A percentile compares a stretch with the other conserved stretches of the same genome.
phyloP scores from a whole-genome alignment of 805 yeast species.

The Lipomyces kockii region DNA sequence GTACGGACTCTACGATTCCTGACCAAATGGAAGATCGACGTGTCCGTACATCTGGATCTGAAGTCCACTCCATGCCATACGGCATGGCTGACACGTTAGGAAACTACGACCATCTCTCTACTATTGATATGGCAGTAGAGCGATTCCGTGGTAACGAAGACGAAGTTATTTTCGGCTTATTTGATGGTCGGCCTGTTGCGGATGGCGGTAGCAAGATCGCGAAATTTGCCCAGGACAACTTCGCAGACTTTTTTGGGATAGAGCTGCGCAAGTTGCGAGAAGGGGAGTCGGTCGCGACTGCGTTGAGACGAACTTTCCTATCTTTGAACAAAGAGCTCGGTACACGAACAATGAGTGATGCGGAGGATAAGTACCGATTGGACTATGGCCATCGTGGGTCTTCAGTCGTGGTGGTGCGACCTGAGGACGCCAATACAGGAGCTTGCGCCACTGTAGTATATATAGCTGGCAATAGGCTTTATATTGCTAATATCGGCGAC shows the following conservation, averaged over 20 bases:
- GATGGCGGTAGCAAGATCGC: constrained; percentile 55
- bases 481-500: constrained; percentile 90
- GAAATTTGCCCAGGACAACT: constrained; percentile 69
- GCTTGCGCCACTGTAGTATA: constrained; percentile 84
- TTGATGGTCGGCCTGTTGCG: constrained; percentile 73
- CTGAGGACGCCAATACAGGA: constrained; percentile 77
- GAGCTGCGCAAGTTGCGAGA: constrained; percentile 60
- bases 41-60: constrained; percentile 87
- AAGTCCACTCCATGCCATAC: constrained; percentile 72
- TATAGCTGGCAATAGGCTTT: constrained; percentile 68
- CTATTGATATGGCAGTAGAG: constrained; percentile 85
- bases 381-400: constrained; percentile 23
- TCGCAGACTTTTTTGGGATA: constrained; percentile 67
- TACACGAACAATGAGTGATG: constrained; percentile 41
- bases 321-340: constrained; percentile 82
- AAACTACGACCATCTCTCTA: constrained; percentile 61
- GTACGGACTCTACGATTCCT: constrained; percentile 83
- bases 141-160: constrained; percentile 83
- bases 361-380: constrained; percentile 36
- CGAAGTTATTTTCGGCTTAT: constrained; percentile 78
- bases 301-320: constrained; percentile 80
- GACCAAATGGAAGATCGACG: constrained; percentile 84
- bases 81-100: constrained; percentile 94
- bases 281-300: constrained; percentile 65
- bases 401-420: constrained; percentile 54